Percentiles rank a stretch among this genome's conserved stretches.
These are phyloP conservation scores for Solanum pinnatisectum DNA, from an alignment of 257 asterid species.

Conservation along the genomic window DNA sequence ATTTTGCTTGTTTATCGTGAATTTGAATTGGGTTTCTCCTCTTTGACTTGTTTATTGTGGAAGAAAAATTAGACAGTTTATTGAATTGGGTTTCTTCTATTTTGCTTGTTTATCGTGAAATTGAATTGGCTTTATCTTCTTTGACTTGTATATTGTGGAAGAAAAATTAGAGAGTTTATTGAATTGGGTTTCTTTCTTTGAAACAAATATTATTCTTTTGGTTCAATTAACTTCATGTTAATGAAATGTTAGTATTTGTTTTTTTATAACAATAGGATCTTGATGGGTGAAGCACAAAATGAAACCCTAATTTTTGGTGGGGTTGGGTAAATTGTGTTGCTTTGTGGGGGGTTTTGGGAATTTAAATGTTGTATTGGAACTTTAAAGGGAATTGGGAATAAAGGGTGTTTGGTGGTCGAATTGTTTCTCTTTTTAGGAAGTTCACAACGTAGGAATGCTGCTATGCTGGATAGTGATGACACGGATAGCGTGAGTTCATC, in stretches of 20 bases:
- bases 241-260: not conserved
- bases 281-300: not conserved
- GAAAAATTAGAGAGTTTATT: too few species aligned
- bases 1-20: not conserved
- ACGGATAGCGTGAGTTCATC: constrained; percentile 65
- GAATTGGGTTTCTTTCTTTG: not conserved
- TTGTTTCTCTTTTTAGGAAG: constrained; percentile 32
- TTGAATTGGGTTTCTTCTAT: not conserved
- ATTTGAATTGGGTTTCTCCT: not conserved
- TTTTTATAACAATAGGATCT: not conserved
- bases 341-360: not conserved
- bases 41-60: not conserved
- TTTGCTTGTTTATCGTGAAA: not conserved
- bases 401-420: not conserved
- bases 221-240: not conserved
- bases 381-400: not conserved
- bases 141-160: not conserved
- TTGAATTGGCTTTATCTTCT: not conserved
- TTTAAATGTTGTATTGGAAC: not conserved
- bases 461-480: constrained; percentile 83
- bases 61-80: not conserved
- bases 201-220: not conserved
- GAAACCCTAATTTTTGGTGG: not conserved
- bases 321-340: not conserved
- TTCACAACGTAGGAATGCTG: constrained; percentile 66